A percentile compares a stretch with the other conserved stretches of the same genome.
phyloP scores from a whole-genome alignment of 2,329 filamentous ascomycete species.

The Chalaropsis thielavioides region DNA sequence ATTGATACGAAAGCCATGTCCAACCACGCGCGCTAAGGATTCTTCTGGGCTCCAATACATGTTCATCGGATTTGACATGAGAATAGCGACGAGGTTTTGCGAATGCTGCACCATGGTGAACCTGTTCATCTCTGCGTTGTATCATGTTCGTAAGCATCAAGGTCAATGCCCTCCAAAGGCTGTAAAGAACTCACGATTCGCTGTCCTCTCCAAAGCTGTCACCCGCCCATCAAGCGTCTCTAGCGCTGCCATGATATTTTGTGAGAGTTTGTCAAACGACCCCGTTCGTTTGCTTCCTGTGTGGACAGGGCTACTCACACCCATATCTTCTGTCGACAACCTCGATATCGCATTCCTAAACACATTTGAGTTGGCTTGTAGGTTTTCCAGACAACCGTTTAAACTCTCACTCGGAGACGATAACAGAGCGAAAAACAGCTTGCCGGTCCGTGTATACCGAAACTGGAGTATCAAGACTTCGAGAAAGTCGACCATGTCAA shows the following conservation, averaged over 20 bases:
- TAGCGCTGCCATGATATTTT: slow-evolving; percentile 20
- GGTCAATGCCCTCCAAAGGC: background rate
- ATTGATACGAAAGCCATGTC: background rate
- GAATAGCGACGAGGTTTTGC: slow-evolving; percentile 6
- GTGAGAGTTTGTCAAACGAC: slow-evolving; percentile 33
- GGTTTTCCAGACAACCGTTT: slow-evolving; percentile 7
- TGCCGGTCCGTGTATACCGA: slow-evolving; percentile 10
- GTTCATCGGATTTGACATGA: slow-evolving; percentile 19
- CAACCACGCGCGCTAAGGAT: slow-evolving; percentile 4
- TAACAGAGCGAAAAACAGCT: slow-evolving; percentile 10
- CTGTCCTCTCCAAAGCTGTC: slow-evolving; percentile 6
- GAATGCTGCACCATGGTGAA: slow-evolving; percentile 12
- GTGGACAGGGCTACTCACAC: background rate
- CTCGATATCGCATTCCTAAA: slow-evolving; percentile 1
- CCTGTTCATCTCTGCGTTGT: slow-evolving; percentile 12
- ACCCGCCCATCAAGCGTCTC: slow-evolving; percentile 14
- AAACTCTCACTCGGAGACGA: slow-evolving; percentile 4
- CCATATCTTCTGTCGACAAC: background rate
- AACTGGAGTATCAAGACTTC: slow-evolving; percentile 13
- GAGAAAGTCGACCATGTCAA: slow-evolving; percentile 9
- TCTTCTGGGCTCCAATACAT: slow-evolving; percentile 22
- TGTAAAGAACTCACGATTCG: background rate
- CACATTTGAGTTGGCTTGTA: background rate
- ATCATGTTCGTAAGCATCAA: background rate
- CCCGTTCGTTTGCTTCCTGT: slow-evolving; percentile 29